A percentile compares a stretch with the other conserved stretches of the same genome.
These are phyloP conservation scores for Colletotrichum destructivum DNA, from an alignment of 2,329 filamentous ascomycete species.

Conservation along the genomic window DNA sequence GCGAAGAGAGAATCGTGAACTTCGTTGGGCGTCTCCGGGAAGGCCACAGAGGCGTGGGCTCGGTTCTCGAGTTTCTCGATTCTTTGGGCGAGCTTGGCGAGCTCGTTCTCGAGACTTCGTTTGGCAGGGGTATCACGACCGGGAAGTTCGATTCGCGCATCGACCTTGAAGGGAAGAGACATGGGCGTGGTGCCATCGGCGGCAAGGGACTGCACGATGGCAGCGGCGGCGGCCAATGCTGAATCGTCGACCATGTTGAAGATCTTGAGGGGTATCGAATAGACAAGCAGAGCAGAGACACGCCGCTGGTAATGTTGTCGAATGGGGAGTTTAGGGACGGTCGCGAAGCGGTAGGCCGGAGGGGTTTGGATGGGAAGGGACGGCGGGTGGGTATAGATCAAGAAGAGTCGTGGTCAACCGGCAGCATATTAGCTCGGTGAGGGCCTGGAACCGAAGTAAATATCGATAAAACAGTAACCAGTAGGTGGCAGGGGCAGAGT, in stretches of 20 bases:
- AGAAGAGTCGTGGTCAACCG: constrained; percentile 35
- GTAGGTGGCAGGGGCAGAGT: constrained; percentile 9
- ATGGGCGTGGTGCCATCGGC: constrained; percentile 57
- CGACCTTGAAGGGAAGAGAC: constrained; percentile 58
- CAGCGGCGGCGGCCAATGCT: constrained; percentile 67
- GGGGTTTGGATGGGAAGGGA: constrained; percentile 19
- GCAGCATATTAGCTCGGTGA: constrained; percentile 42
- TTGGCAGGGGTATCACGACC: constrained; percentile 84
- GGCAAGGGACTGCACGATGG: constrained; percentile 69
- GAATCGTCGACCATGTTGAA: constrained; percentile 68
- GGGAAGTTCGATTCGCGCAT: constrained; percentile 76
- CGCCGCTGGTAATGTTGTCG: constrained; percentile 14
- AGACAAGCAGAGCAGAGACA: constrained; percentile 13
- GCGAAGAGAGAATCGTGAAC: constrained; percentile 75
- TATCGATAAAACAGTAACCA: constrained; percentile 19
- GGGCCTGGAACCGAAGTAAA: constrained; percentile 40
- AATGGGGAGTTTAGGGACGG: not conserved
- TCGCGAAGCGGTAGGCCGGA: constrained; percentile 15
- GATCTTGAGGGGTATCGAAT: constrained; percentile 9
- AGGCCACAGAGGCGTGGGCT: constrained; percentile 73
- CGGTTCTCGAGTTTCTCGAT: constrained; percentile 88
- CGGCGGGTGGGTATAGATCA: constrained; percentile 38
- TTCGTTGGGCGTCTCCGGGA: constrained; percentile 89
- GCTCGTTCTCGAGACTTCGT: constrained; percentile 83
- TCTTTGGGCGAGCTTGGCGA: constrained; percentile 82